phyloP scores from a whole-genome alignment of 768 basidiomycete genomes.

The Leccinum rimulosum region DNA sequence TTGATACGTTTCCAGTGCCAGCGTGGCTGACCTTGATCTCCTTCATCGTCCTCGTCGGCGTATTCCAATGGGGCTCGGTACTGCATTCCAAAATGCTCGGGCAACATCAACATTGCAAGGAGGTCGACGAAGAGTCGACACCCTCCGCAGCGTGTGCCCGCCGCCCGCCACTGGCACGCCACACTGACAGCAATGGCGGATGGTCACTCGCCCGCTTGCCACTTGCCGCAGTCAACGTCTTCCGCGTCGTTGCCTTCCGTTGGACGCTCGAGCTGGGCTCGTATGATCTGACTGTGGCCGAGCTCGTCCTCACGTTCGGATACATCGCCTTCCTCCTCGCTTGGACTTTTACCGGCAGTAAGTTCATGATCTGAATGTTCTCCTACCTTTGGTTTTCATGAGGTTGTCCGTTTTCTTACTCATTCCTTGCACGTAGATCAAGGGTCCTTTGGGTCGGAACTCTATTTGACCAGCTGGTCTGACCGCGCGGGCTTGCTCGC shows the following conservation, averaged over 20 bases:
- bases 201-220: slow-evolving; percentile 40
- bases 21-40: slow-evolving; percentile 18
- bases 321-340: slow-evolving; percentile 46
- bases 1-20: slow-evolving; percentile 3
- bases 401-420: background rate
- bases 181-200: slow-evolving; percentile 19
- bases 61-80: slow-evolving; percentile 27
- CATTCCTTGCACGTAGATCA: slow-evolving; percentile 1
- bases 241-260: slow-evolving; percentile 51
- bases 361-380: slow-evolving; percentile 18
- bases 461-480: slow-evolving; percentile 24
- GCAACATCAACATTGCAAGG: background rate
- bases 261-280: slow-evolving; percentile 45
- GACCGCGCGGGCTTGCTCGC: slow-evolving; percentile 33
- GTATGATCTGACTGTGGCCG: slow-evolving; percentile 38
- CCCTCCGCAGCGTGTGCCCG: background rate
- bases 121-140: background rate
- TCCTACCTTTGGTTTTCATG: background rate
- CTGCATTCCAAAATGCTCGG: slow-evolving; percentile 20
- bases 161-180: background rate
- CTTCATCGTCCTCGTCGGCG: slow-evolving; percentile 19
- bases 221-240: slow-evolving; percentile 39
- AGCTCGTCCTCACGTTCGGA: slow-evolving; percentile 43
- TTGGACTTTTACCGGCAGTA: slow-evolving; percentile 47
- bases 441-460: background rate